These are phyloP conservation scores for Sugiyamaella lignohabitans DNA, from an alignment of 805 yeast genomes.

Conservation along the genomic window DNA sequence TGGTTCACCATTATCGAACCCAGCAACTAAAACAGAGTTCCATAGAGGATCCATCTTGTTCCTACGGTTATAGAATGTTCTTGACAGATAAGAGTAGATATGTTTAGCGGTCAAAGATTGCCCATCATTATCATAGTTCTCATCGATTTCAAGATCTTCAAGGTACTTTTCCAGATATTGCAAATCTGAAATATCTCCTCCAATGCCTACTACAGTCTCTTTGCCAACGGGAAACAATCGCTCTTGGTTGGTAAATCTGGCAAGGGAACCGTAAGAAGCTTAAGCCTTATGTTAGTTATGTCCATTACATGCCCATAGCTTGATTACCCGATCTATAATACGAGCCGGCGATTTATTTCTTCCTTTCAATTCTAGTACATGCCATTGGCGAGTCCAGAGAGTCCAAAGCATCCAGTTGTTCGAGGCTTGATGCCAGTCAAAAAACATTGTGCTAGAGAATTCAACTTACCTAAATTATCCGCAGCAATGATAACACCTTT, in stretches of 20 bases:
- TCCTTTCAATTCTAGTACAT: no score
- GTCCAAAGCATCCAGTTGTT: no score
- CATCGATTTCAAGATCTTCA: constrained; percentile 73
- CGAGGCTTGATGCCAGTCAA: no score
- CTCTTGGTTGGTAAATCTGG: constrained; percentile 79
- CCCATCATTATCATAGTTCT: constrained; percentile 68
- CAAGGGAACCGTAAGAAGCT: constrained; percentile 85
- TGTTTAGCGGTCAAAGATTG: constrained; percentile 73
- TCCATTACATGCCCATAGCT: not conserved
- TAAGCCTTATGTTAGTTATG: not conserved
- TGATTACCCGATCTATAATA: no score
- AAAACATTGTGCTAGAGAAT: no score
- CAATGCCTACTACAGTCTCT: constrained; percentile 82
- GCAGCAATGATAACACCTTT: constrained; percentile 94
- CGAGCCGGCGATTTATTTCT: no score
- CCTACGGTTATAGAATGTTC: constrained; percentile 80
- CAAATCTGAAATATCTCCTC: constrained; percentile 93
- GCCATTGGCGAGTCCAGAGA: no score
- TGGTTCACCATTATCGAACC: constrained; percentile 63
- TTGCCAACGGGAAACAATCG: constrained; percentile 79
- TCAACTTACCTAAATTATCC: constrained; percentile 69
- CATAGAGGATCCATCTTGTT: constrained; percentile 92
- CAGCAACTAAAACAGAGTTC: constrained; percentile 91
- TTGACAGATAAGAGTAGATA: constrained; percentile 79
- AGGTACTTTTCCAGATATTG: constrained; percentile 72